Base-by-base conservation (phyloP, 164 flowering plant genomes). In the Umbellularia californica region DNA sequence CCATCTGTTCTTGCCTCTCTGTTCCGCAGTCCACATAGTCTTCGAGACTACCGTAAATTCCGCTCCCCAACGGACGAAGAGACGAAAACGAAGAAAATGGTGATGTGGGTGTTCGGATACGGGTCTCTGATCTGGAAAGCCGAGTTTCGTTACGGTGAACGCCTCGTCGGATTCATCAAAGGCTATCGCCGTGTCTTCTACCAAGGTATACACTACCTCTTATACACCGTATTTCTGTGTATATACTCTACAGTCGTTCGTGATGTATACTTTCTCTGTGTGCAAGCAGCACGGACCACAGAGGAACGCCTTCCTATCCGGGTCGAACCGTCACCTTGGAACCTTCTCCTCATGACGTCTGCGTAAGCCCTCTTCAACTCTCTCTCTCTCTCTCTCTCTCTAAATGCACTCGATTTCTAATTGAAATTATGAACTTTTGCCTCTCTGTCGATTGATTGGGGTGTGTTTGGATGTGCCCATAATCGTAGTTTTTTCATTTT, bases 41-140 rank as follows among this genome's bases (percentile, higher is more conserved):
- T 41, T 41, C 47, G 47, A 41, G 47, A 41, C 47, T 41, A 41
- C 47, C 47, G 47, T n/a, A 58, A 17, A 41, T 11, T 5, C 47
- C 11, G 47, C 47, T 28, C n/a, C 28, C 69, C 28, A 33, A 64
- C 25, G 25, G 68, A 28, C 68, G 14, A 28, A 65, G 68, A 65
- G 68, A 25, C 47, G 47, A 22, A 35, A 14, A 20, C 14, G 50
- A 66, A 33, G 20, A 20, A 71, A 75, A 95, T 92, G 98, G 95
- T 79, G 77, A 76, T 93, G 85, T 93, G 98, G 99, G 95, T 92
- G 63, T 95, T 95, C 67, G 98, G 99, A 23, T 95, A 95, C 72
- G 99, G 98, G 22, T 95, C 99, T 76, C 84, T 95, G 20, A 92
- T 95, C 60, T 95, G 98, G 99, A 95, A 90, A 84, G 80, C 97